phyloP scores from a whole-genome alignment of 306 rosid genomes.

The Cucumis hystrix region DNA sequence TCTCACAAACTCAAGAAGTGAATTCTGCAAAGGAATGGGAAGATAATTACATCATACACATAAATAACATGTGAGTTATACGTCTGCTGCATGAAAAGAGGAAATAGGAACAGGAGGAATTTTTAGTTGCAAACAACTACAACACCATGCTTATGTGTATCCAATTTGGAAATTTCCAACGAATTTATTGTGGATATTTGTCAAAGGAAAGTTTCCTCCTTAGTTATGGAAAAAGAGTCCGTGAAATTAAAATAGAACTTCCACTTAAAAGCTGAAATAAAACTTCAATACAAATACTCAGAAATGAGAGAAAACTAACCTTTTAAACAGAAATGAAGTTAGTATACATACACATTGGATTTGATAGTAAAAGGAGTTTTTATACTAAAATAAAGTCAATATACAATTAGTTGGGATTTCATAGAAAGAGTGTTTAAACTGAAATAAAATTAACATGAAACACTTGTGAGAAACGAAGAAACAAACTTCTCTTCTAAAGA shows the following conservation, averaged over 20 bases:
- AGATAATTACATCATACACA: background rate
- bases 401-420: background rate
- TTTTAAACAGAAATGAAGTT: background rate
- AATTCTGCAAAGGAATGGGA: constrained; percentile 13
- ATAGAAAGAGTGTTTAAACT: background rate
- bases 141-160: background rate
- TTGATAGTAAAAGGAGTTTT: background rate
- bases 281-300: background rate
- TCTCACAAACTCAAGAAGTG: constrained; percentile 50
- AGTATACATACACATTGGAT: background rate
- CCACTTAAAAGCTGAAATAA: background rate
- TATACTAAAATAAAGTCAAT: background rate
- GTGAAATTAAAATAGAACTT: background rate
- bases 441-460: background rate
- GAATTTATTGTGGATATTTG: background rate
- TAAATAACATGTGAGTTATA: background rate
- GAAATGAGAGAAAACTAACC: background rate
- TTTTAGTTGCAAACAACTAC: background rate
- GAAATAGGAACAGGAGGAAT: background rate
- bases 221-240: background rate
- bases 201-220: background rate
- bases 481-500: background rate
- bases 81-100: background rate
- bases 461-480: background rate
- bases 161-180: background rate